Conservation (phyloP, 116 monocot genomes). For the Trichopus zeylanicus region DNA sequence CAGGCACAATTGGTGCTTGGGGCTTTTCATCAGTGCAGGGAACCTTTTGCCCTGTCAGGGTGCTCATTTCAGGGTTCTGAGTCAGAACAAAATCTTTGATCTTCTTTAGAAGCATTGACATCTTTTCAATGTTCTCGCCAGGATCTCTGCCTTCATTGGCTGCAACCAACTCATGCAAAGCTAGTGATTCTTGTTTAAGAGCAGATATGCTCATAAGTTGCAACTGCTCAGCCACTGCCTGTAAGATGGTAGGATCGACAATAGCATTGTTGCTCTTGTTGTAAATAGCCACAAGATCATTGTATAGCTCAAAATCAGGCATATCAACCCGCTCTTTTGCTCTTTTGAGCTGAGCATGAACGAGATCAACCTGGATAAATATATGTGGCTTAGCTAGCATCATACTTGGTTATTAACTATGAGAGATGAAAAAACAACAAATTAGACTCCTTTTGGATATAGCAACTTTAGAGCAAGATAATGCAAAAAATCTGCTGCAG, state of each 20-base stretch:
- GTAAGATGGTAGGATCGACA: conserved; percentile 35
- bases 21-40: conserved; percentile 14
- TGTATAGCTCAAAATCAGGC: conserved; percentile 62
- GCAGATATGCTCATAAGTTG: conserved; percentile 77
- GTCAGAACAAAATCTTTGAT: conserved; percentile 85
- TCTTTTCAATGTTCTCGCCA: conserved; percentile 73
- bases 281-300: conserved; percentile 51
- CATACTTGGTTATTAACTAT: too few relatives aligned
- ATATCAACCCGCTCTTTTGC: conserved; percentile 75
- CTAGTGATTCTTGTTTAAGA: conserved; percentile 80
- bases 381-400: too few relatives aligned
- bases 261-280: conserved; percentile 18
- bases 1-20: conserved; percentile 52
- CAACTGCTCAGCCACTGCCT: conserved; percentile 62
- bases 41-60: conserved; percentile 16
- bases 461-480: background rate
- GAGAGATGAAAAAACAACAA: too few relatives aligned
- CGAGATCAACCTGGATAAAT: conserved; percentile 74
- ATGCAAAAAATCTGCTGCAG: background rate
- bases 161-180: conserved; percentile 76
- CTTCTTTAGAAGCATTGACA: conserved; percentile 81
- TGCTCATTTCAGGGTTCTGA: conserved; percentile 55
- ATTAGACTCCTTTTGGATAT: too few relatives aligned
- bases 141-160: conserved; percentile 57
- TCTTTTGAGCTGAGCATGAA: conserved; percentile 89